These are phyloP conservation scores for Phytophthora podocarpi DNA, from an alignment of 352 stramenopile genomes.

Conservation along the genomic window DNA sequence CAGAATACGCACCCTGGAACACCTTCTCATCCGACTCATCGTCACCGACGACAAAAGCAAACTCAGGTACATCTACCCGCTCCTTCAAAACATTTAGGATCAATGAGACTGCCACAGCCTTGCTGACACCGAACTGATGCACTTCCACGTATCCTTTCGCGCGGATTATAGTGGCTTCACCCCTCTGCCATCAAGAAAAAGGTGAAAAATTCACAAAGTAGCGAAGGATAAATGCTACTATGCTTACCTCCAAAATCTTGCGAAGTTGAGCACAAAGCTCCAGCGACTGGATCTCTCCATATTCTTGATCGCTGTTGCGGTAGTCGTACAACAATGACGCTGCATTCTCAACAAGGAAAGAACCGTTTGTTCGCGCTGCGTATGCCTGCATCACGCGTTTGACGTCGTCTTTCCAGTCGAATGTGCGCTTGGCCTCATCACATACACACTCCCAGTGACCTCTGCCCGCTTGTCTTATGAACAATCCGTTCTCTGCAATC, in stretches of 20 bases:
- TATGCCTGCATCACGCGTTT: conserved; percentile 98
- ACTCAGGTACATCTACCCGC: conserved; percentile 85
- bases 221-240: background rate
- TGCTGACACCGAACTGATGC: conserved; percentile 76
- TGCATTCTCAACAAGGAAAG: conserved; percentile 97
- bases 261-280: conserved; percentile 93
- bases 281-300: conserved; percentile 97
- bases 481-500: conserved; percentile 74
- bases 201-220: background rate
- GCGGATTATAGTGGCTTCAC: conserved; percentile 56
- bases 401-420: conserved; percentile 95
- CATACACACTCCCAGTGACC: conserved; percentile 67
- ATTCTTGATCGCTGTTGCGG: conserved; percentile 97
- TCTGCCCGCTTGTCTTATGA: conserved; percentile 47
- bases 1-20: conserved; percentile 52
- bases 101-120: conserved; percentile 57
- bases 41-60: conserved; percentile 96
- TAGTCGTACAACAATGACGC: conserved; percentile 98
- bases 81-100: conserved; percentile 65
- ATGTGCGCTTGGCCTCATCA: conserved; percentile 51
- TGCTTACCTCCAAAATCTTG: conserved; percentile 89
- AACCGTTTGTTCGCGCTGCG: conserved; percentile 96
- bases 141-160: conserved; percentile 79
- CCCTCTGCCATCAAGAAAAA: conserved; percentile 40
- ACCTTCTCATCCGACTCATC: conserved; percentile 97